A percentile compares a stretch with the other conserved stretches of the same genome.
These are phyloP conservation scores for Prunus mongolica DNA, from an alignment of 306 rosid genomes.

Conservation along the genomic window DNA sequence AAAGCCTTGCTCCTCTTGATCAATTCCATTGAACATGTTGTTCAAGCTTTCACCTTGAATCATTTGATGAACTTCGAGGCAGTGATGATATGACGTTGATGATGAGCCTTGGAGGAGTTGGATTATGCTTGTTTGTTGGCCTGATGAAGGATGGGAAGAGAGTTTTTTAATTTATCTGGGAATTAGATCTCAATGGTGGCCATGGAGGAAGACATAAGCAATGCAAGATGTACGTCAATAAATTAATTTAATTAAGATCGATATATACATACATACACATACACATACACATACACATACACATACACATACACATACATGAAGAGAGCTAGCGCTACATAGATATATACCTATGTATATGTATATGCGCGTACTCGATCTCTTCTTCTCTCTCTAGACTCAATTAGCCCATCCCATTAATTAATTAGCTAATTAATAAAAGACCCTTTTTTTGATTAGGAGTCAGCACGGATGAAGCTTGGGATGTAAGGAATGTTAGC, in stretches of 20 bases:
- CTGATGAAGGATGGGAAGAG: too few relatives aligned
- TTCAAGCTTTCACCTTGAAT: too few relatives aligned
- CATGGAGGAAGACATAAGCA: too few relatives aligned
- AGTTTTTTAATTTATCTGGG: too few relatives aligned
- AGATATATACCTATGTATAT: background rate
- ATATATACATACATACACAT: background rate
- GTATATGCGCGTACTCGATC: background rate
- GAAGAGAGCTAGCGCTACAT: background rate
- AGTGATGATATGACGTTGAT: too few relatives aligned
- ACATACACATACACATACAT: background rate
- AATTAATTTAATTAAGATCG: background rate
- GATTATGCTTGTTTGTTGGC: too few relatives aligned
- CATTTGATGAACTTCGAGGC: too few relatives aligned
- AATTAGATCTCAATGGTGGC: too few relatives aligned
- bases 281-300: background rate
- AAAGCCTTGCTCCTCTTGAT: too few relatives aligned
- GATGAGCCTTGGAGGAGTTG: too few relatives aligned
- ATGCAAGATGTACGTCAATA: background rate
- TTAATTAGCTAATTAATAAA: too few relatives aligned
- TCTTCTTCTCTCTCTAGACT: background rate
- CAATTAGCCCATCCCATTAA: background rate
- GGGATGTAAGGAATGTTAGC: slow-evolving; percentile 8
- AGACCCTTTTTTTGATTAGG: background rate
- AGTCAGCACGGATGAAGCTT: background rate
- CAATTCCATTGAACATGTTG: too few relatives aligned